These are phyloP conservation scores for Lactarius quietus DNA, from an alignment of 768 basidiomycete genomes.

Conservation along the genomic window DNA sequence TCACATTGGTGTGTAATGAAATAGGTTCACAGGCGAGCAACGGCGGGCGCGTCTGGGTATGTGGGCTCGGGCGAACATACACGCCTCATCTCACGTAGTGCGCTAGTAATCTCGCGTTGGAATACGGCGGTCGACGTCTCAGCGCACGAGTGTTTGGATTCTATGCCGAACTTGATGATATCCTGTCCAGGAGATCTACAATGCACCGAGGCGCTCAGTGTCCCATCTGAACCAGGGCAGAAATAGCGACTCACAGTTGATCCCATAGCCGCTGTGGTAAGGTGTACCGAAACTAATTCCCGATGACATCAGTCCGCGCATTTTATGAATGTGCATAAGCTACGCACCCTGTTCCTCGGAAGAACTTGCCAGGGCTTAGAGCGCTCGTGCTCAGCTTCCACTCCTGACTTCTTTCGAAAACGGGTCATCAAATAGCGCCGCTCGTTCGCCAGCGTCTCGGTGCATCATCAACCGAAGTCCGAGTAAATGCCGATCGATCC, in stretches of 20 bases:
- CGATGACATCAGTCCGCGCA: neutral
- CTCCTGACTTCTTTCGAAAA: constrained; percentile 69
- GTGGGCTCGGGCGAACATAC: constrained; percentile 25
- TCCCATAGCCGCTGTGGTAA: constrained; percentile 87
- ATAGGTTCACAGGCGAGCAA: constrained; percentile 18
- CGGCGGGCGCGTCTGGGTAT: constrained; percentile 4
- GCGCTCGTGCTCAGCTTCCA: constrained; percentile 94
- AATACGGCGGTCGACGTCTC: constrained; percentile 69
- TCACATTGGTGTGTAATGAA: neutral
- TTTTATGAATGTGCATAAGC: neutral
- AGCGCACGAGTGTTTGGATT: constrained; percentile 73
- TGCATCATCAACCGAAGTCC: constrained; percentile 68
- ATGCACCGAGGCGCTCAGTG: constrained; percentile 25
- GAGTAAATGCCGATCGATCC: constrained; percentile 89
- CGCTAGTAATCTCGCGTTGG: constrained; percentile 55
- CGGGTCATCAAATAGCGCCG: constrained; percentile 71
- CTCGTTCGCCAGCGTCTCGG: constrained; percentile 49
- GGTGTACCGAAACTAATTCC: constrained; percentile 64
- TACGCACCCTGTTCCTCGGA: constrained; percentile 80
- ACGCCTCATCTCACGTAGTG: constrained; percentile 64
- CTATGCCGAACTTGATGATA: constrained; percentile 88
- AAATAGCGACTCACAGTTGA: constrained; percentile 67
- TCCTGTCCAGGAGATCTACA: constrained; percentile 77
- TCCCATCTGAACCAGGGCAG: neutral
- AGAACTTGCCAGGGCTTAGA: constrained; percentile 78